Evolutionary conservation across 352 stramenopile species (phyloP), one percentile per base, ranked within the genome.

Genomic region (Achlya hypogyna): DNA sequence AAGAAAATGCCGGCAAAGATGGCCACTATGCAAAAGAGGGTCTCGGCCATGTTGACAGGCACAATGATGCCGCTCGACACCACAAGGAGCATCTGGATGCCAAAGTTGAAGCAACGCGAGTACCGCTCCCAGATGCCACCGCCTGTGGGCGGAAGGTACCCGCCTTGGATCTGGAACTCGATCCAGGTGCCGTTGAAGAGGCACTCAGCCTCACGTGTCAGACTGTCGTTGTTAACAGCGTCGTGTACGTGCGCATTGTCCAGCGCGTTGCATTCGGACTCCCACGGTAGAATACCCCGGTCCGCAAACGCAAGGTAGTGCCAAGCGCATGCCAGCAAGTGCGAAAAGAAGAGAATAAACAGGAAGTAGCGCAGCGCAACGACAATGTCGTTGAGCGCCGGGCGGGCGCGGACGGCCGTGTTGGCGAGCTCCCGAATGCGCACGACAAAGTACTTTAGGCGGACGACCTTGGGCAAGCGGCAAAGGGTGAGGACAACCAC

Each of bases 1-100:
- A 67, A 67, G 51, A 67, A 67, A 27, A 67, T 67, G 51, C 60
- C 60, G 20, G 60, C 42, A 58, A 67, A 67, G 40, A 67, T 67
- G n/a, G 60, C 60, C 25, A 49, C 34, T 8, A 67, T 67, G 51
- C 60, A 67, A 52, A 58, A 65, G 45, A 70, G 52, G 0, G 63
- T 70, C 18, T 70, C 63, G 27, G 58, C 53, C 53, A 70, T 70
- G 31, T 64, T 70, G 34, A 70, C 63, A 18, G 63, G 63, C 27
- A 65, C 40, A 25, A 65, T 65, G 58, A 65, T 51, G 54, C 63
- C 63, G 16, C 28, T 31, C 27, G 34, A 53, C 3, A 70, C 63
- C 22, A 70, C 63, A n/a, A 70, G 47, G 20, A 70, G 63, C 58
- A 65, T 70, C 25, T 64, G 63, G 27, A 70, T 70, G 28, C 34